phyloP scores from a whole-genome alignment of 1,284 basidiomycete genomes.

The Crepidotus sp. region DNA sequence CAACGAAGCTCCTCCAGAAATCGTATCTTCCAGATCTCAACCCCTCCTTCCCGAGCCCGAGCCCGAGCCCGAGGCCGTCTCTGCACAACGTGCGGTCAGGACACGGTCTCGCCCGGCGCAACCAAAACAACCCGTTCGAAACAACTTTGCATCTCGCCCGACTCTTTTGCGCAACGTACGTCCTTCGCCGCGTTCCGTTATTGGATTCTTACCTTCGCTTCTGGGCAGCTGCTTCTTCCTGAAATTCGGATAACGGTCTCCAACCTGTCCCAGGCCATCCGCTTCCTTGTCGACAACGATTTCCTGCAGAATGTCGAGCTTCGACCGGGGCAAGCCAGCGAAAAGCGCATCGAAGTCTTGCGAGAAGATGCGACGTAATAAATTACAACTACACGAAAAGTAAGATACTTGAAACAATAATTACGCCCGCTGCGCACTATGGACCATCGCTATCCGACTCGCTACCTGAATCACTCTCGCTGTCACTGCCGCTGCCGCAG shows the following conservation, averaged over 20 bases:
- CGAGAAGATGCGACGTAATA: constrained; percentile 12
- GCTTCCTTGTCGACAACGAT: constrained; percentile 88
- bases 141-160: constrained; percentile 61
- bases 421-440: constrained; percentile 17
- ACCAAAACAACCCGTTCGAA: constrained; percentile 47
- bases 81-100: neutral
- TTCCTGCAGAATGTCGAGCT: constrained; percentile 82
- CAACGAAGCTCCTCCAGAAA: constrained; percentile 35
- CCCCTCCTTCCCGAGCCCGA: neutral
- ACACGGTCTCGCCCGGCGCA: constrained; percentile 31
- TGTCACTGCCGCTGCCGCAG: constrained; percentile 28
- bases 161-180: constrained; percentile 71
- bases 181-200: constrained; percentile 4
- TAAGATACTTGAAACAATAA: constrained; percentile 8
- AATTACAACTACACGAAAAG: constrained; percentile 8
- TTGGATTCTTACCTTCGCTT: neutral
- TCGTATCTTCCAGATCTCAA: constrained; percentile 7
- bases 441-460: constrained; percentile 15
- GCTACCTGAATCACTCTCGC: constrained; percentile 27
- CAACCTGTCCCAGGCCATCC: constrained; percentile 88
- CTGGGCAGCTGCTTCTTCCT: constrained; percentile 63
- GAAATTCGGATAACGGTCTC: constrained; percentile 89
- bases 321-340: constrained; percentile 68
- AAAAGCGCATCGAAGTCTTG: constrained; percentile 59
- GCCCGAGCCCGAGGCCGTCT: neutral